A percentile compares a stretch with the other conserved stretches of the same genome.
Conservation (phyloP, 2,329 filamentous ascomycete genomes). For the Clathrospora elynae region DNA sequence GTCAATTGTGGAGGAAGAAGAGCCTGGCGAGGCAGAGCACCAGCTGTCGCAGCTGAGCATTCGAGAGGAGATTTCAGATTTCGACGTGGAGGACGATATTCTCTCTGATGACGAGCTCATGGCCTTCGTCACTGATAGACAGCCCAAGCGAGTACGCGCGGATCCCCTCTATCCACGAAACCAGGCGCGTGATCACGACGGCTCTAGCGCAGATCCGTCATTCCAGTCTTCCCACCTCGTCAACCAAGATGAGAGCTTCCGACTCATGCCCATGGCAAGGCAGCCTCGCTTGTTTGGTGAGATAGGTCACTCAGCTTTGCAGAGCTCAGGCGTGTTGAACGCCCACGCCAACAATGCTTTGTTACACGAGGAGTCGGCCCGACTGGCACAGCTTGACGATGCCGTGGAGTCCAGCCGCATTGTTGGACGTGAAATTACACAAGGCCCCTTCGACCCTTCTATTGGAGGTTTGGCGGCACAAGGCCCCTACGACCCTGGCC, state of each 20-base stretch:
- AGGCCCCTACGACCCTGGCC: constrained; percentile 26
- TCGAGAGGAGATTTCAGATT: constrained; percentile 40
- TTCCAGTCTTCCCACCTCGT: constrained; percentile 40
- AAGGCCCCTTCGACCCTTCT: constrained; percentile 18
- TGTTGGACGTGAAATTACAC: constrained; percentile 17
- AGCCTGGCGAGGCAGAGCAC: constrained; percentile 58
- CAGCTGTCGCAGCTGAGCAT: constrained; percentile 60
- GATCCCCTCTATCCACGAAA: constrained; percentile 47
- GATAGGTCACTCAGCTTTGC: constrained; percentile 61
- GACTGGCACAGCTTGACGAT: constrained; percentile 5
- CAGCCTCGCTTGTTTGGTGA: constrained; percentile 63
- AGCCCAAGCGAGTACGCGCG: constrained; percentile 54
- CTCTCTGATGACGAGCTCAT: constrained; percentile 42
- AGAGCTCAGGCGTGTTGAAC: constrained; percentile 57
- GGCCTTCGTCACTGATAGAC: constrained; percentile 39
- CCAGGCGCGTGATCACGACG: constrained; percentile 45
- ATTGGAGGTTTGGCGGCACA: constrained; percentile 19
- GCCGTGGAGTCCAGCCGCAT: constrained; percentile 14
- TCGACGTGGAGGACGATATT: constrained; percentile 36
- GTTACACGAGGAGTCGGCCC: constrained; percentile 24
- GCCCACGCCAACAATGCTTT: constrained; percentile 39
- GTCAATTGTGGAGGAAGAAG: constrained; percentile 61
- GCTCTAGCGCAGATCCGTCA: constrained; percentile 49
- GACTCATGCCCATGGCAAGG: constrained; percentile 28
- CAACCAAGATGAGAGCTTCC: constrained; percentile 39